Percentiles rank a stretch among this genome's conserved stretches.
phyloP scores from a whole-genome alignment of 2,329 filamentous ascomycete species.

The Cladophialophora chaetospira region DNA sequence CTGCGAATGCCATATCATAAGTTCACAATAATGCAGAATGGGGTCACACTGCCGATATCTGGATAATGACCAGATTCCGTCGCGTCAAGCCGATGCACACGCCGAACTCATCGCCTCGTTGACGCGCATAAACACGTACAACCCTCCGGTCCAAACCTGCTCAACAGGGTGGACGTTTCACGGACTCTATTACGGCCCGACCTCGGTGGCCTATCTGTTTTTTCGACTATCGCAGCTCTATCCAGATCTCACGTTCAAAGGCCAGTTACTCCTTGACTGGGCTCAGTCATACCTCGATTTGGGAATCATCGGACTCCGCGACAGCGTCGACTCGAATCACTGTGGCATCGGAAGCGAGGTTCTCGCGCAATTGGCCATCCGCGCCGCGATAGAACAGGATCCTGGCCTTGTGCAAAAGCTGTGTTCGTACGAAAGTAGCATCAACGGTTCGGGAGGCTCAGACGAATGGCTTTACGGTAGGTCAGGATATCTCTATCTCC shows the following conservation, averaged over 20 bases:
- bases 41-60: conserved; percentile 41
- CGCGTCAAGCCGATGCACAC: conserved; percentile 15
- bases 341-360: conserved; percentile 57
- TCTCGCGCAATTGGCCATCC: conserved; percentile 51
- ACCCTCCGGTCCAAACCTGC: conserved; percentile 32
- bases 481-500: conserved; percentile 67
- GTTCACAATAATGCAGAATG: too few species aligned
- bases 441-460: conserved; percentile 44
- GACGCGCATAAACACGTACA: conserved; percentile 32
- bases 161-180: conserved; percentile 35
- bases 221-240: conserved; percentile 50
- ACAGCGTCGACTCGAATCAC: conserved; percentile 43
- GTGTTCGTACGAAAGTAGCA: conserved; percentile 21
- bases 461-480: conserved; percentile 69
- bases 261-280: conserved; percentile 50
- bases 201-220: conserved; percentile 60
- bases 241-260: conserved; percentile 48
- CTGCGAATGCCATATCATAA: too few species aligned
- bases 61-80: conserved; percentile 13
- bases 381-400: conserved; percentile 48
- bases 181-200: conserved; percentile 58
- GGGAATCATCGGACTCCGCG: conserved; percentile 7
- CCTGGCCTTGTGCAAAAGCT: conserved; percentile 44
- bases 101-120: conserved; percentile 28
- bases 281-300: conserved; percentile 47